Conservation (phyloP, 129 eudicot species). For the Artemisia annua region DNA sequence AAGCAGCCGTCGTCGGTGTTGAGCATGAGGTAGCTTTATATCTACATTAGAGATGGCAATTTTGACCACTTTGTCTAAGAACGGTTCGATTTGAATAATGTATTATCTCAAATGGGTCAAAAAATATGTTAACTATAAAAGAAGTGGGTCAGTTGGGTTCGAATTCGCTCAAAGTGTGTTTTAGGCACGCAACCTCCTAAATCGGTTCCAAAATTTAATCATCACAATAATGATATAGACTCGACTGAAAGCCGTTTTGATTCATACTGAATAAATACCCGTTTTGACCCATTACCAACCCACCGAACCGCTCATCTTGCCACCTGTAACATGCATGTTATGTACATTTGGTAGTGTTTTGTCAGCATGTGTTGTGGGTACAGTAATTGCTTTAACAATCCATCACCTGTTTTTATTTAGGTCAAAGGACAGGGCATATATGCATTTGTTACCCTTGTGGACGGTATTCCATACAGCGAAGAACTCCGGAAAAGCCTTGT, state of each 20-base stretch:
- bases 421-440: slow-evolving; percentile 98
- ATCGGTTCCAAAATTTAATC: neutral
- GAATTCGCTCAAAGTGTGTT: neutral
- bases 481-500: slow-evolving; percentile 87
- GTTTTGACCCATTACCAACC: slow-evolving; percentile 14
- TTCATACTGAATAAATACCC: neutral
- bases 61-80: neutral
- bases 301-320: neutral
- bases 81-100: neutral
- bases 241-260: neutral
- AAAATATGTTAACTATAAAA: neutral
- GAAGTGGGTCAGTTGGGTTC: neutral
- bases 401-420: slow-evolving; percentile 38
- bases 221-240: neutral
- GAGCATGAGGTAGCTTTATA: slow-evolving; percentile 81
- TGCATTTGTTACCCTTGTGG: slow-evolving; percentile 91
- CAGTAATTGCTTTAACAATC: neutral
- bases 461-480: slow-evolving; percentile 93
- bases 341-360: neutral
- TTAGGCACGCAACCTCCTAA: neutral
- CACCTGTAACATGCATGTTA: slow-evolving; percentile 4
- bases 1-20: slow-evolving; percentile 99
- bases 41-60: slow-evolving; percentile 2
- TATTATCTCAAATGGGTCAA: slow-evolving; percentile 11
- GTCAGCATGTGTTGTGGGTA: neutral